Conservation (phyloP, 176 grass and related monocot species). For the Elymus sibiricus region DNA sequence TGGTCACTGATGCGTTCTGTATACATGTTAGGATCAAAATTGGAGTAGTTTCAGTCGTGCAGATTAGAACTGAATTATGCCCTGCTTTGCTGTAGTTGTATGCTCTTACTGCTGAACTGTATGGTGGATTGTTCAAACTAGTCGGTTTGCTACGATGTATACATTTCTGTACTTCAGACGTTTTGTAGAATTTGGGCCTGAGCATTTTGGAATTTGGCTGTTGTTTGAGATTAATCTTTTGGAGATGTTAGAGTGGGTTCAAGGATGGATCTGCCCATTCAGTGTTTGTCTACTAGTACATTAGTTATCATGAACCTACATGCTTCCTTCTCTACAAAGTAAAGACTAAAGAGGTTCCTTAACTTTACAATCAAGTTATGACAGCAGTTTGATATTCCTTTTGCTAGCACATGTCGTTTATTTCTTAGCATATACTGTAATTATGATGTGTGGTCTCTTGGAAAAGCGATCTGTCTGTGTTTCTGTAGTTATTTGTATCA, state of each 20-base stretch:
- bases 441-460: neutral
- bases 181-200: neutral
- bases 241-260: neutral
- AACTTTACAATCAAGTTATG: constrained; percentile 28
- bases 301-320: constrained; percentile 13
- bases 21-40: neutral
- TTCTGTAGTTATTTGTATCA: neutral
- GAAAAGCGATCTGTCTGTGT: neutral
- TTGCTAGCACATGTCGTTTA: neutral
- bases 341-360: constrained; percentile 10
- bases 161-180: neutral
- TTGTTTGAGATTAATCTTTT: neutral
- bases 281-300: neutral
- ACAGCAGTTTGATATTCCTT: neutral
- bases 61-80: neutral
- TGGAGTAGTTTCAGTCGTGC: neutral
- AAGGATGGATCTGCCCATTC: neutral
- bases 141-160: neutral
- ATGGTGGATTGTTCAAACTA: neutral
- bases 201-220: neutral
- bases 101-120: neutral
- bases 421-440: neutral
- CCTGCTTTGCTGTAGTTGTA: constrained; percentile 5
- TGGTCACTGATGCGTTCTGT: neutral
- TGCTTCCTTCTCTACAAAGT: constrained; percentile 20